phyloP scores from a whole-genome alignment of 1,284 basidiomycete species.

The Fomes fomentarius region DNA sequence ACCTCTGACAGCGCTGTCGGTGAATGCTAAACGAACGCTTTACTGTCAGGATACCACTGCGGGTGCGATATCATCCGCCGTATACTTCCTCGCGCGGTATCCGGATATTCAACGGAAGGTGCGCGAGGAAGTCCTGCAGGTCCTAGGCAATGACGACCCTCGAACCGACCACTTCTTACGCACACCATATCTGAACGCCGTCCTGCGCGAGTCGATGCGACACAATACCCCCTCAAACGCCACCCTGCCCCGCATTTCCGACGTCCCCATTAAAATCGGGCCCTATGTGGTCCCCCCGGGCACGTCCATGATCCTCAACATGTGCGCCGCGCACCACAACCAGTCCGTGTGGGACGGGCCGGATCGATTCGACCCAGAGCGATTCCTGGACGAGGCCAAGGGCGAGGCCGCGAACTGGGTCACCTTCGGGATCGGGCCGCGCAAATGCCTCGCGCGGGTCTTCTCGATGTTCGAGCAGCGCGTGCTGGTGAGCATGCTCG shows the following conservation, averaged over 20 bases:
- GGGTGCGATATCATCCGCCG: conserved; percentile 30
- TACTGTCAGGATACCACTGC: conserved; percentile 35
- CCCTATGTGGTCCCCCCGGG: neutral
- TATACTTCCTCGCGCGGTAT: conserved; percentile 35
- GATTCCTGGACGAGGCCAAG: conserved; percentile 3
- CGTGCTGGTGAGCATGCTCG: conserved; percentile 30
- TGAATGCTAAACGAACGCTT: neutral
- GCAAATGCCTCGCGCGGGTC: conserved; percentile 34
- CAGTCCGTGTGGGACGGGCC: conserved; percentile 24
- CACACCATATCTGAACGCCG: conserved; percentile 33
- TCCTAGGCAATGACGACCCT: conserved; percentile 24
- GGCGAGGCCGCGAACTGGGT: conserved; percentile 7
- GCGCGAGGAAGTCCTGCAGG: conserved; percentile 31
- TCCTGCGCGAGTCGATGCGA: conserved; percentile 37
- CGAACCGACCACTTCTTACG: conserved; percentile 26
- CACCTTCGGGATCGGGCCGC: conserved; percentile 22
- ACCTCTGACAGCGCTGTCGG: neutral
- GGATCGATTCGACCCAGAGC: conserved; percentile 19
- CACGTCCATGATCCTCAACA: neutral
- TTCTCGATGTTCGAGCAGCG: conserved; percentile 37
- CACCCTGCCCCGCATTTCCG: conserved; percentile 31
- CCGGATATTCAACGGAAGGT: conserved; percentile 32
- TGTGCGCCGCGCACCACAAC: neutral
- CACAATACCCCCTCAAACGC: conserved; percentile 34
- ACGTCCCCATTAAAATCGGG: conserved; percentile 9